Evolutionary conservation across 2,329 filamentous ascomycete species (phyloP).

Genomic region (Hypoxylon sp.): DNA sequence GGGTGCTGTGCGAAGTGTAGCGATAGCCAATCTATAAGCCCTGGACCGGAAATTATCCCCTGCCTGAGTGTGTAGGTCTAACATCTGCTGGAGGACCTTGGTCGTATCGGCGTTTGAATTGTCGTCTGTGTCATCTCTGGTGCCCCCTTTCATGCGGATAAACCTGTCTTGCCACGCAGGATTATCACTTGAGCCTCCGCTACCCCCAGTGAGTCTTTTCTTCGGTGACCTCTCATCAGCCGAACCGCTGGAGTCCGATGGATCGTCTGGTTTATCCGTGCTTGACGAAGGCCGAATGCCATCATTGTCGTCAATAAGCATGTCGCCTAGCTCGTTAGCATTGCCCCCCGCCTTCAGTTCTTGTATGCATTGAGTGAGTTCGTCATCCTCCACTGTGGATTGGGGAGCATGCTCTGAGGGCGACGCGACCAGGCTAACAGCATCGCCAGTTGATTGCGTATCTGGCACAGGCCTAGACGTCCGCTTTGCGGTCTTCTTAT

Average conservation of each 20-base stretch:
- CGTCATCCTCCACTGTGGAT: conserved; percentile 9
- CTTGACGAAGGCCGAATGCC: conserved; percentile 33
- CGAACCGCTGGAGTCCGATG: conserved; percentile 25
- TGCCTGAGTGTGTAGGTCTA: conserved; percentile 76
- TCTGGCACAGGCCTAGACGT: neutral
- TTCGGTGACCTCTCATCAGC: conserved; percentile 27
- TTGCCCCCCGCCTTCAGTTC: conserved; percentile 51
- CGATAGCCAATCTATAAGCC: conserved; percentile 80
- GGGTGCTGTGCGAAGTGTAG: conserved; percentile 72
- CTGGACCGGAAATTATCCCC: conserved; percentile 78
- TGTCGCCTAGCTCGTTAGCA: neutral
- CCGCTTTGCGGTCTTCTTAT: conserved; percentile 11
- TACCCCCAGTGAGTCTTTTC: conserved; percentile 38
- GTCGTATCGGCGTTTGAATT: conserved; percentile 82
- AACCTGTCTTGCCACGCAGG: conserved; percentile 58
- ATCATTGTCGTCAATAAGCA: conserved; percentile 8
- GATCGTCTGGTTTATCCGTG: conserved; percentile 29
- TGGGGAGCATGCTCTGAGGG: neutral
- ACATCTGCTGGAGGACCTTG: conserved; percentile 79
- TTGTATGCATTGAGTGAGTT: conserved; percentile 56
- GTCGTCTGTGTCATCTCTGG: conserved; percentile 50
- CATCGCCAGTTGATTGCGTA: conserved; percentile 4
- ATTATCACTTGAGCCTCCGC: conserved; percentile 40
- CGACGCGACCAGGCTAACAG: neutral
- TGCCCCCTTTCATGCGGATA: conserved; percentile 62